Evolutionary conservation across 495 filamentous ascomycete species (phyloP).

Genomic region (Aspergillus indologenus): DNA sequence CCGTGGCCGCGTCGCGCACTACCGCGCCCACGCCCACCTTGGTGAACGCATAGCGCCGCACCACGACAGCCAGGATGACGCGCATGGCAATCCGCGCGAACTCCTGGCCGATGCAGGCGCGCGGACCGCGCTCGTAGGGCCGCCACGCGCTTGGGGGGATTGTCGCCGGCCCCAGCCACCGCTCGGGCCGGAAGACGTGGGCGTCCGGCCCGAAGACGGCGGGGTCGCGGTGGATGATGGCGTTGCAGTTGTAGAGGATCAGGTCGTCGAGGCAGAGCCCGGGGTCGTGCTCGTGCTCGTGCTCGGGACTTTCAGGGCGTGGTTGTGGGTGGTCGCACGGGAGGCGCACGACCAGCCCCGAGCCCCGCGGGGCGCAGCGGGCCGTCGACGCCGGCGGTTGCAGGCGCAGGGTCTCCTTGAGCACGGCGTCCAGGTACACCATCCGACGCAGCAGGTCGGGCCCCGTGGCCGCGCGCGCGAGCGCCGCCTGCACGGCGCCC

Average conservation of each 20-base stretch:
- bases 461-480: neutral
- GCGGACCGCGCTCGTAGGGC: slow-evolving; percentile 23
- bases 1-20: too few species aligned
- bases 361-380: slow-evolving; percentile 29
- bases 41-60: too few species aligned
- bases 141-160: slow-evolving; percentile 19
- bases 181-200: slow-evolving; percentile 20
- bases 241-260: slow-evolving; percentile 25
- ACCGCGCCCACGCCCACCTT: too few species aligned
- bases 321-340: too few species aligned
- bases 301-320: too few species aligned
- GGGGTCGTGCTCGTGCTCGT: slow-evolving; percentile 9
- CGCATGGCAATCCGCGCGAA: slow-evolving; percentile 16
- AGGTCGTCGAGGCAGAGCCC: slow-evolving; percentile 29
- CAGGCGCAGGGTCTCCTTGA: slow-evolving; percentile 48
- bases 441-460: slow-evolving; percentile 30
- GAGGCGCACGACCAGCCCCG: slow-evolving; percentile 24
- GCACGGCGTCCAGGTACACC: slow-evolving; percentile 42
- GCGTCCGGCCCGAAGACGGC: slow-evolving; percentile 16
- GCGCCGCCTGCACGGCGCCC: slow-evolving; percentile 4
- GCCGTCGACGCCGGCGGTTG: slow-evolving; percentile 42
- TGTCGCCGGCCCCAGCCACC: slow-evolving; percentile 17
- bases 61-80: neutral
- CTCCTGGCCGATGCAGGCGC: slow-evolving; percentile 21
- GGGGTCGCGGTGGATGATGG: slow-evolving; percentile 21